Conservation (phyloP, 805 yeast species). For the Middelhovenomyces tepae region DNA sequence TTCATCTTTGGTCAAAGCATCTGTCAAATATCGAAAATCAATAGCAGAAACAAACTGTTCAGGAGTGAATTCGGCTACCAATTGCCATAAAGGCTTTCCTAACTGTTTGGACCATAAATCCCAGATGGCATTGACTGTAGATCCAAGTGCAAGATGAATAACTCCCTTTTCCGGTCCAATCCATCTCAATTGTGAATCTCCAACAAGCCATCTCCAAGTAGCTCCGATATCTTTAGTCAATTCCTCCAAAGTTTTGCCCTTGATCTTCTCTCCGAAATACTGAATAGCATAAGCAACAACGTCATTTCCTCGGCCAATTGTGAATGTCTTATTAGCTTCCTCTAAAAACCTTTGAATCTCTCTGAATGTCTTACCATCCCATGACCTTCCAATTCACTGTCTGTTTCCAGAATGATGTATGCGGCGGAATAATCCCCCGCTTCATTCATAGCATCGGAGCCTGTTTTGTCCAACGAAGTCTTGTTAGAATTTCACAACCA, state of each 20-base stretch:
- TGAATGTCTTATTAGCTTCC: no score
- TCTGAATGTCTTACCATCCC: no score
- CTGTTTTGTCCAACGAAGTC: slow-evolving; percentile 32
- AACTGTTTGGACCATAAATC: slow-evolving; percentile 35
- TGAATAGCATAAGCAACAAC: slow-evolving; percentile 30
- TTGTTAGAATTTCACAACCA: slow-evolving; percentile 1
- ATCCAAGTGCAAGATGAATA: slow-evolving; percentile 34
- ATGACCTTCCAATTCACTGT: slow-evolving; percentile 27
- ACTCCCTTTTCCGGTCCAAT: slow-evolving; percentile 39
- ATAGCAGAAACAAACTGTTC: slow-evolving; percentile 34
- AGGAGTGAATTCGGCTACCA: slow-evolving; percentile 35
- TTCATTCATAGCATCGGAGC: slow-evolving; percentile 36
- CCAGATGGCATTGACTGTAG: slow-evolving; percentile 36
- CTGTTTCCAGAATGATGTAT: slow-evolving; percentile 29
- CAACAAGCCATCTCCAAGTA: slow-evolving; percentile 34
- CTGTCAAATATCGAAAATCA: slow-evolving; percentile 36
- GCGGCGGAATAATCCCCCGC: slow-evolving; percentile 36
- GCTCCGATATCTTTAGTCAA: slow-evolving; percentile 32
- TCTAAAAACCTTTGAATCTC: no score
- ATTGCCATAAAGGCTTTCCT: slow-evolving; percentile 34
- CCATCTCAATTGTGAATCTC: slow-evolving; percentile 37
- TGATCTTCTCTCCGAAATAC: slow-evolving; percentile 30
- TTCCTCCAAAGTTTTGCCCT: slow-evolving; percentile 27
- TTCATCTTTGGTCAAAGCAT: slow-evolving; percentile 36
- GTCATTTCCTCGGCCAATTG: slow-evolving; percentile 34